Base-by-base conservation (phyloP, 2,329 filamentous ascomycete genomes). In the Botrytis byssoidea region DNA sequence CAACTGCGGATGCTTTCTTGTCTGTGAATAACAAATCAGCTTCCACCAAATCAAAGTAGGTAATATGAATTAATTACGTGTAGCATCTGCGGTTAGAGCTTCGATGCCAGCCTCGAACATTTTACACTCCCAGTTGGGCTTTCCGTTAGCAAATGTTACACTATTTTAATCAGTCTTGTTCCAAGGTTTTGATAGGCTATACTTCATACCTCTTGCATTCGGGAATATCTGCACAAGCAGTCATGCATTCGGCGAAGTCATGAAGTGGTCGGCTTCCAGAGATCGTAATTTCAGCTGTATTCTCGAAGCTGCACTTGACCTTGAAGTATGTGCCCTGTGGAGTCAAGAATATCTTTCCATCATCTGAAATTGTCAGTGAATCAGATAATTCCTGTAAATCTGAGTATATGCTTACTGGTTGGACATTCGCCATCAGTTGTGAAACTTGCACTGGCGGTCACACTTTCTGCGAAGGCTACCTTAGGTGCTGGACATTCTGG, bases 241-340 rank as follows among this genome's bases (percentile, higher is more conserved):
- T 69, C 48, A 69, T 69, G n/a, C 66, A 69, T 42, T 69, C 66
- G 3, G 66, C 66, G 1, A 69, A 69, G 40, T 69, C 66, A 69
- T 69, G 66, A 57, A 69, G 66, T 44, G 66, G 66, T 29, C 66
- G 55, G 48, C 66, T 69, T n/a, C 51, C 66, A 12, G 66, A 32
- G 40, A 57, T 6, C 22, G 37, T 42, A 10, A 69, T 32, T 25
- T 32, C 25, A 69, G 66, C 66, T 57, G 66, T 69, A 32, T 69
- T 69, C 29, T 69, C 35, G 29, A 37, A 25, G 29, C 35, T n/a
- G n/a, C 66, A 69, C 37, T 69, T 69, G 48, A 69, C 66, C 55
- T 69, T 10, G 48, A 69, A 69, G 48, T 69, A 69, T 5, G 48
- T 57, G 35, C 66, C 66, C n/a, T 69, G 66, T 4, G 48, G 66